Conservation (phyloP, 2,329 filamentous ascomycete species). For the Tolypocladium paradoxum region DNA sequence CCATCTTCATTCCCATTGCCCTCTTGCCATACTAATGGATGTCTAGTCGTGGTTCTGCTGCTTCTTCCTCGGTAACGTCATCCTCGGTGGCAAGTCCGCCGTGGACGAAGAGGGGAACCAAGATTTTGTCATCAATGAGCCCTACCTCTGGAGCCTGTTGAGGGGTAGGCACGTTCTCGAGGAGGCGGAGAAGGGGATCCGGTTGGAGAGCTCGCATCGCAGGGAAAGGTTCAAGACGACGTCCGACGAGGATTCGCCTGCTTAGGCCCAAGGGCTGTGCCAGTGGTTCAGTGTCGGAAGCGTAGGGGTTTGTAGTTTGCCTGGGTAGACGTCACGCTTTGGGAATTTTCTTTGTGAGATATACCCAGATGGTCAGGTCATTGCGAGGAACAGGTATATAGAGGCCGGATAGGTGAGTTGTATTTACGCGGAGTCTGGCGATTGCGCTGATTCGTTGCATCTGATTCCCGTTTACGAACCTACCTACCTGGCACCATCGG, state of each 20-base stretch:
- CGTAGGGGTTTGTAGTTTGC: not conserved
- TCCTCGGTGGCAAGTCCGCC: conserved; percentile 14
- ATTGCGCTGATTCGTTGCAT: too few species aligned
- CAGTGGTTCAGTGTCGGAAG: not conserved
- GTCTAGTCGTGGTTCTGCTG: conserved; percentile 14
- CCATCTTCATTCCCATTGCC: not conserved
- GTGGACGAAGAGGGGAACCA: conserved; percentile 13
- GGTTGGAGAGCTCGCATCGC: conserved; percentile 7
- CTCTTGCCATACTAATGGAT: not conserved
- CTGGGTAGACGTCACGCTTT: not conserved
- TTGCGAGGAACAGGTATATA: too few species aligned
- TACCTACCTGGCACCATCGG: too few species aligned
- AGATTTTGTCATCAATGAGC: conserved; percentile 17
- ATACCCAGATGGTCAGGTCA: too few species aligned
- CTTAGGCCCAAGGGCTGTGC: not conserved
- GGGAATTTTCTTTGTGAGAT: not conserved
- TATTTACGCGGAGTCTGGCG: too few species aligned
- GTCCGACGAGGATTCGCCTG: not conserved
- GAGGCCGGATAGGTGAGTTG: too few species aligned
- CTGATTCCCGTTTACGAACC: too few species aligned
- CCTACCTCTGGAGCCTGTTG: conserved; percentile 17
- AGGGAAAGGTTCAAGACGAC: conserved; percentile 3
- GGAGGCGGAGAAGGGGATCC: conserved; percentile 7
- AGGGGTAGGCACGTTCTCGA: not conserved
- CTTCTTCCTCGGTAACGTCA: conserved; percentile 20